A percentile compares a stretch with the other conserved stretches of the same genome.
Conservation (phyloP, 1,284 basidiomycete genomes). For the Ganoderma boninense region DNA sequence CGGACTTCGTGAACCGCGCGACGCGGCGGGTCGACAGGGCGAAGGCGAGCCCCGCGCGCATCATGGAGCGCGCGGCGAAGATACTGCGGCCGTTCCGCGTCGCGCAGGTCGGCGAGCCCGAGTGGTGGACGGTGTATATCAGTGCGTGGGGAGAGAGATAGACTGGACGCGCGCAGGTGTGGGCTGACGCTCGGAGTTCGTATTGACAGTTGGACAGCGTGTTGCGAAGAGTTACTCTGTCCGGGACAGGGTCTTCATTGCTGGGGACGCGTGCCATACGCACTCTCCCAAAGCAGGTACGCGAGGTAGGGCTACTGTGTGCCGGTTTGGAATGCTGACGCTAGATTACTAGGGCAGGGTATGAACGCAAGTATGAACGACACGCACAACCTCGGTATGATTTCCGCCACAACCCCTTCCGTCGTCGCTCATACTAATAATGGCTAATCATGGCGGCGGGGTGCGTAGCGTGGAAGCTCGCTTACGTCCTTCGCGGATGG, state of each 20-base stretch:
- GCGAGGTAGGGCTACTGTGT: neutral
- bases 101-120: slow-evolving; percentile 57
- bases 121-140: slow-evolving; percentile 87
- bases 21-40: slow-evolving; percentile 70
- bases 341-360: slow-evolving; percentile 57
- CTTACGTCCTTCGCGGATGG: slow-evolving; percentile 76
- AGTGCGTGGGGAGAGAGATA: slow-evolving; percentile 43
- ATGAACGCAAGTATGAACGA: slow-evolving; percentile 87
- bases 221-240: slow-evolving; percentile 75
- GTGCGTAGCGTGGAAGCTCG: slow-evolving; percentile 75
- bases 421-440: too few relatives aligned
- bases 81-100: slow-evolving; percentile 77
- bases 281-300: slow-evolving; percentile 76
- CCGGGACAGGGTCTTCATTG: slow-evolving; percentile 80
- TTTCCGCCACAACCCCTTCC: neutral
- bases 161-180: too few relatives aligned
- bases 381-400: slow-evolving; percentile 76
- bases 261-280: slow-evolving; percentile 85
- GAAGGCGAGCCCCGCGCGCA: slow-evolving; percentile 63
- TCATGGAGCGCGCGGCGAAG: slow-evolving; percentile 72
- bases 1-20: slow-evolving; percentile 54
- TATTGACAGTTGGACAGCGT: slow-evolving; percentile 70
- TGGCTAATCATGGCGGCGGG: neutral
- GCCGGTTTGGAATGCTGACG: too few relatives aligned
- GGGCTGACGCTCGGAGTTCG: neutral